Evolutionary conservation across 2,329 filamentous ascomycete species (phyloP).

Genomic region (Blastomyces parvus): DNA sequence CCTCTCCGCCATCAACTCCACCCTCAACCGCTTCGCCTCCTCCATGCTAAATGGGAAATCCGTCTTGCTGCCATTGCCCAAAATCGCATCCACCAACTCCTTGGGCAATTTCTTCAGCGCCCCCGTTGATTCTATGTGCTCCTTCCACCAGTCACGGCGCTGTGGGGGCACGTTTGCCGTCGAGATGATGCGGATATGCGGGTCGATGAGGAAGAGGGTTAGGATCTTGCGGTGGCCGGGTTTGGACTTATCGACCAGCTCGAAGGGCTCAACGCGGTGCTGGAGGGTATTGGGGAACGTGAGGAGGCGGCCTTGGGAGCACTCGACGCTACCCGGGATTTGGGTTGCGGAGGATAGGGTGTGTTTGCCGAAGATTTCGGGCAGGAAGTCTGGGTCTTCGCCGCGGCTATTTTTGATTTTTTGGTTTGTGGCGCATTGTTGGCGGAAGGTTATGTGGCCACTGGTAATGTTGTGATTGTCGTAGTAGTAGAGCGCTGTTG

Average conservation of each 20-base stretch:
- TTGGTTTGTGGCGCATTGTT: slow-evolving; percentile 3
- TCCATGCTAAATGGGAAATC: slow-evolving; percentile 6
- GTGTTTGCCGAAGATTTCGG: slow-evolving; percentile 3
- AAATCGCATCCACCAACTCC: slow-evolving; percentile 6
- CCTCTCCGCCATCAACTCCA: slow-evolving; percentile 7
- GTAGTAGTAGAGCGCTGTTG: slow-evolving; percentile 11
- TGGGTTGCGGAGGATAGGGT: slow-evolving; percentile 3
- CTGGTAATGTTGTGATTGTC: slow-evolving; percentile 9
- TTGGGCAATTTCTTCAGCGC: slow-evolving; percentile 5
- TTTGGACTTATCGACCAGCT: slow-evolving; percentile 4
- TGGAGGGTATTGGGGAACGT: slow-evolving; percentile 11
- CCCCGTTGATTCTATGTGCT: slow-evolving; percentile 1
- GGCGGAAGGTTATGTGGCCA: slow-evolving; percentile 9
- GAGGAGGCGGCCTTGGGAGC: slow-evolving; percentile 7
- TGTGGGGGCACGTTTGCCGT: slow-evolving; percentile 10
- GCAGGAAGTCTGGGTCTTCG: background rate
- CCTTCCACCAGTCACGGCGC: slow-evolving; percentile 10
- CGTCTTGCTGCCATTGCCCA: background rate
- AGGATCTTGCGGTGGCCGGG: slow-evolving; percentile 9
- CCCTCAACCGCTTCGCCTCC: slow-evolving; percentile 5
- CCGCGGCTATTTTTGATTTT: background rate
- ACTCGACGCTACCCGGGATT: slow-evolving; percentile 1
- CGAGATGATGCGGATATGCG: slow-evolving; percentile 7
- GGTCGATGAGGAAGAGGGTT: slow-evolving; percentile 9
- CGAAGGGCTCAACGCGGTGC: slow-evolving; percentile 9